Base-by-base conservation (phyloP, 331 rosid species). In the Malus hybrid region DNA sequence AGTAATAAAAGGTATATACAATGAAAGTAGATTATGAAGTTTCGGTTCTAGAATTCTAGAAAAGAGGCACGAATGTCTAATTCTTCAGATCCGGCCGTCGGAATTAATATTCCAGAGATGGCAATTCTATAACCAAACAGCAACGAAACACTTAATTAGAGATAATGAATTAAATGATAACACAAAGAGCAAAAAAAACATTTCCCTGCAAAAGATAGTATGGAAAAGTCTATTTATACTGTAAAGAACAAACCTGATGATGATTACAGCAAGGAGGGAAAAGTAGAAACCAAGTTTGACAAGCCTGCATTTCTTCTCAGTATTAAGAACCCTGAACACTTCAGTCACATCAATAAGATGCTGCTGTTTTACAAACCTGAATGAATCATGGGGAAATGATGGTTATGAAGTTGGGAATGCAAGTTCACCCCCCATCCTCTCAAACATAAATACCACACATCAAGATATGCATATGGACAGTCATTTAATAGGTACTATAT, bases 341-440 rank as follows among this genome's bases (percentile, higher is more conserved):
- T 93, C 98, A 10, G 98, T 93, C 33, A 93, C 98, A 79, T 93
- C 98, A 81, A 93, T 70, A 65, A 91, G 95, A 85, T 93, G 98
- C 87, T 83, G 84, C 72, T 80, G 83, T 33, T 87, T 90, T 77
- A 81, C 55, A 80, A 81, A 93, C 88, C 98, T 93, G 88, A 70
- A 80, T 71, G 50, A 44, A 44, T 10, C 73, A 85, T 69, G 75
- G 77, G 76, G 74, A 85, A 52, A 48, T 63, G 77, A 69, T 54
- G 48, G 74, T 68, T 70, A 81, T 52, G 79, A 69, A 68, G 42
- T 39, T 6, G 77, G 14, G 44, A 44, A 31, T 70, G 69, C 27
- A 36, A 73, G 32, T 68, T 69, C 50, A 69, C 10, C 60, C 15
- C 14, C 14, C 24, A 1, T 48, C 31, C 16, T 28, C 59, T 18